Evolutionary conservation across 2,329 filamentous ascomycete species (phyloP), one percentile per base, ranked within the genome.

Genomic region (Kalmusia sp.): DNA sequence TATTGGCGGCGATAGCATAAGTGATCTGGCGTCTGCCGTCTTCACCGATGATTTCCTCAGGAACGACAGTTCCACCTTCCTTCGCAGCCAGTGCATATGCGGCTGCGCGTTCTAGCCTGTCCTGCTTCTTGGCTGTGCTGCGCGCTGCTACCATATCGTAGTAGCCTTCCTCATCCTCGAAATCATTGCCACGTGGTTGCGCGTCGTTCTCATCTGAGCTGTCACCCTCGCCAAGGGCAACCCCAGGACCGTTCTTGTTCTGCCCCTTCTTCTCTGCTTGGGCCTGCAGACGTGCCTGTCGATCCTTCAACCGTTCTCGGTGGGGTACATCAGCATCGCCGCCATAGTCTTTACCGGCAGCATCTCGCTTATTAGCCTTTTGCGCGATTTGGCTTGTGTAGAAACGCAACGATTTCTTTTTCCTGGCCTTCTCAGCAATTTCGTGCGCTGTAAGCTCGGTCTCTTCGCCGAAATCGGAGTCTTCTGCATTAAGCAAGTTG

Each of bases 361-460:
- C 86, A 5, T 87, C 86, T 50, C 91, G 91, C 72, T 91, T 93
- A 78, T 92, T 96, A 51, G 91, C 87, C 77, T 97, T 98, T 73
- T 98, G 93, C 24, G 91, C 89, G 61, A 99, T 95, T 73, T 99
- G 95, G 3, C 93, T 96, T 2, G 96, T 98, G 83, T 99, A 99
- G 82, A 99, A 99, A 58, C 92, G 90, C 52, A 99, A 84, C 59
- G 87, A 92, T 81, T 96, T 96, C 82, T 95, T 96, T 75, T 90
- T 90, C 54, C 86, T 85, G 0, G 88, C 90, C 77, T 99, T 99
- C 67, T 96, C 91, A 35, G 90, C 90, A 1, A 91, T 89, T 55
- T 93, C 87, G 56, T 87, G 84, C 9, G 87, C 86, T 49, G 92
- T 91, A 53, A 98, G 84, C 3, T 81, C 79, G 14, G 91, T 88